Base-by-base conservation (phyloP, 2,329 filamentous ascomycete genomes). In the Thermothelomyces thermophilus region DNA sequence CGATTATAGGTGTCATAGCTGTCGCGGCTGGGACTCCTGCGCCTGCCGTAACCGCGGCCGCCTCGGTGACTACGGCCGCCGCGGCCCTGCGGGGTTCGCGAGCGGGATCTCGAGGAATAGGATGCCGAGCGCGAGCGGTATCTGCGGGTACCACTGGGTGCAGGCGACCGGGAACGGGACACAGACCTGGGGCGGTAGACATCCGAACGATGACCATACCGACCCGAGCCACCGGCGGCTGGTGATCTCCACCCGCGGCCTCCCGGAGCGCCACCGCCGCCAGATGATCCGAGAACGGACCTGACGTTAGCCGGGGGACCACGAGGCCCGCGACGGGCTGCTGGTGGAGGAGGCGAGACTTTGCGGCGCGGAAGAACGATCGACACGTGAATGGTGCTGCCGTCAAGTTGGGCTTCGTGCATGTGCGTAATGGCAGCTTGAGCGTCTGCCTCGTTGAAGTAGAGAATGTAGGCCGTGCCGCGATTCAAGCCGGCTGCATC, bases 401-500 rank as follows among this genome's bases (percentile, higher is more conserved):
- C 90, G 66, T 96, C 90, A 24, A 95, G 72, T 63, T 95, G 87
- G n/a, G 87, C 89, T 70, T 98, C 93, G 68, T 98, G 93, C 93
- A 98, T 97, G 65, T 95, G 87, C 16, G 90, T 82, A 60, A 96
- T 94, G 24, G 93, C 93, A 13, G 82, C 76, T 68, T 96, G 89
- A 20, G 93, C 91, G 56, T 91, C 86, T 43, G 79, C 74, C 56
- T 90, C 80, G 57, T 85, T 76, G 47, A 82, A 74, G 68, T 86
- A 98, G 36, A 95, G 76, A 56, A 97, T 90, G 66, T 96, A 97
- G 28, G 91, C 93, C 24, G 89, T 95, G 41, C 93, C 91, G 50
- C 91, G 84, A 63, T 97, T 97, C 47, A 83, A 90, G 66, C 87
- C 85, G 73, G 87, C 88, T 93, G 61, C 16, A 13, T 13, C 9